Conservation (phyloP, 768 basidiomycete genomes). For the Termitomyces sp. region DNA sequence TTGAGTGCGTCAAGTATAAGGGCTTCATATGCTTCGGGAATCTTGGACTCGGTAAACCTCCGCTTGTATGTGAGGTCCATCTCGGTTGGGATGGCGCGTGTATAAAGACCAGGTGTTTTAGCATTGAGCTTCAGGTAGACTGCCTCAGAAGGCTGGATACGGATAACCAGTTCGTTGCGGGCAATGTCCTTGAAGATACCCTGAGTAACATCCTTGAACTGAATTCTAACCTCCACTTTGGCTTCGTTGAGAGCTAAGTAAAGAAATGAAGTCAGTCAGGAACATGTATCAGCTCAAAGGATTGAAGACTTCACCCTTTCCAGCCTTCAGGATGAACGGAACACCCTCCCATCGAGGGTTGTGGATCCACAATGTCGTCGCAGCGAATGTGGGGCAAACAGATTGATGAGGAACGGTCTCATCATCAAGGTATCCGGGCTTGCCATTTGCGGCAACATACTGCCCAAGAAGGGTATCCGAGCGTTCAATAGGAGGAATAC, state of each 20-base stretch:
- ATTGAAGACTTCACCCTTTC: slow-evolving; percentile 65
- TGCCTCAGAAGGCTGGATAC: slow-evolving; percentile 94
- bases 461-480: slow-evolving; percentile 89
- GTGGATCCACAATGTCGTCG: slow-evolving; percentile 85
- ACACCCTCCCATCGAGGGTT: slow-evolving; percentile 99
- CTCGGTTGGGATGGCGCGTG: slow-evolving; percentile 89
- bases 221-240: slow-evolving; percentile 96
- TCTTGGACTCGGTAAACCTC: slow-evolving; percentile 84
- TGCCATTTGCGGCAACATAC: slow-evolving; percentile 82
- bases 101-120: slow-evolving; percentile 88
- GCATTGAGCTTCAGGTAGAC: slow-evolving; percentile 96
- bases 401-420: slow-evolving; percentile 91
- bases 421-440: slow-evolving; percentile 99
- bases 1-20: slow-evolving; percentile 93
- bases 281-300: neutral
- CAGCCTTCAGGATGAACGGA: slow-evolving; percentile 96
- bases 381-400: slow-evolving; percentile 92
- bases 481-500: slow-evolving; percentile 75
- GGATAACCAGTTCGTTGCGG: slow-evolving; percentile 95
- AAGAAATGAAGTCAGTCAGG: slow-evolving; percentile 10
- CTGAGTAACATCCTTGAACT: slow-evolving; percentile 95
- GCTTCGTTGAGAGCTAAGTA: slow-evolving; percentile 87
- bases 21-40: slow-evolving; percentile 95
- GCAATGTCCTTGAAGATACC: slow-evolving; percentile 97
- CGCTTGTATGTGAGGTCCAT: slow-evolving; percentile 99